These are phyloP conservation scores for Hypoxylon sp. DNA, from an alignment of 2,329 filamentous ascomycete genomes.

Conservation along the genomic window DNA sequence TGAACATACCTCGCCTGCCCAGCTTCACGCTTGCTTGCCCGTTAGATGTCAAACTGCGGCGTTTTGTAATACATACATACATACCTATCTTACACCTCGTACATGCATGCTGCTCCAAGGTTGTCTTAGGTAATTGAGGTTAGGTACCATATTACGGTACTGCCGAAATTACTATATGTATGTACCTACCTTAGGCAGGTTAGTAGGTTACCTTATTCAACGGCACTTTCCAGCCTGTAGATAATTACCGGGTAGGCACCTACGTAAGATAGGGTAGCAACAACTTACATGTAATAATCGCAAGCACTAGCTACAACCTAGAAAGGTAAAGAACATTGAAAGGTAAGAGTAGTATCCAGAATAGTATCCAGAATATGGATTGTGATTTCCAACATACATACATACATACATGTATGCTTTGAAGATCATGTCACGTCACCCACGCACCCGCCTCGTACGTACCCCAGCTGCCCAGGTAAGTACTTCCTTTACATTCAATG, in stretches of 20 bases:
- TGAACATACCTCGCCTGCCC: conserved; percentile 1
- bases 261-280: not conserved
- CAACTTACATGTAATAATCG: not conserved
- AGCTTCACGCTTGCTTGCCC: conserved; percentile 19
- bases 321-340: too few relatives aligned
- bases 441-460: not conserved
- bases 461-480: too few relatives aligned
- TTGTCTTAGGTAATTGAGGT: not conserved
- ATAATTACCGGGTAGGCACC: conserved; percentile 1
- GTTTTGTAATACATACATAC: conserved; percentile 24
- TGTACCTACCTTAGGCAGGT: not conserved
- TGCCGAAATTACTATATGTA: not conserved
- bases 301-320: not conserved
- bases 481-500: not conserved
- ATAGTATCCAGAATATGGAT: not conserved
- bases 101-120: not conserved
- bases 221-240: conserved; percentile 2
- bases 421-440: conserved; percentile 16
- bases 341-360: not conserved
- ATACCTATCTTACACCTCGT: too few relatives aligned
- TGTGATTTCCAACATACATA: conserved; percentile 8
- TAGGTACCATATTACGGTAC: not conserved
- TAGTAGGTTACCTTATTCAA: not conserved
- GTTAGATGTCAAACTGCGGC: conserved; percentile 20
- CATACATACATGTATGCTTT: not conserved